Base-by-base conservation (phyloP, 2,329 filamentous ascomycete species). In the Paraphoma sp. region DNA sequence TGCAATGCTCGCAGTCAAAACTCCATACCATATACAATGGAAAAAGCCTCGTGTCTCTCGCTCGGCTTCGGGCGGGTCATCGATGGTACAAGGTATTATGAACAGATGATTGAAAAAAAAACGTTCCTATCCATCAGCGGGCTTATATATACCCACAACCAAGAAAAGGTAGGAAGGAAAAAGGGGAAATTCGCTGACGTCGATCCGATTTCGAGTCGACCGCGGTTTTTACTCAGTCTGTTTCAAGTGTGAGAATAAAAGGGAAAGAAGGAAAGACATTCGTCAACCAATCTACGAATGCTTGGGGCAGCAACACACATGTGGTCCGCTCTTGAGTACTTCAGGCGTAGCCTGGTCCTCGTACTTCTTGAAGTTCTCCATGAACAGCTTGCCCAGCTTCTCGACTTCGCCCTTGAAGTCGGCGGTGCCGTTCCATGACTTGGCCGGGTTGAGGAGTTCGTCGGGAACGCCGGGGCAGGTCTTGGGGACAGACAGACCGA, bases 321-420 rank as follows among this genome's bases (percentile, higher is more conserved):
- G 73, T 17, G 80, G 81, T 46, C 78, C 81, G 43, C 79, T 79
- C 57, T 80, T 78, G 57, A 82, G 65, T 36, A 82, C 80, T 51
- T 81, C 79, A 5, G 64, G 44, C 12, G 74, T 78, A 8, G 93
- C 92, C 79, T 96, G 87, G 68, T 88, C 88, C 71, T 89, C 84
- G 83, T 96, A 97, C 85, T 97, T 97, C 84, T 92, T 88, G 83
- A 99, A 99, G 87, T 99, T 99, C 82, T 97, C 92, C 73, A 89
- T 87, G 85, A 99, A 99, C 62, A 98, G 86, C 63, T 81, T 83
- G 71, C 89, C 95, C 36, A 99, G 88, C 86, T 97, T 98, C 78
- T 85, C 89, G 44, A 98, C 94, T 80, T 97, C 94, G 50, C 83
- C 83, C 74, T 88, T 86, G 87, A 98, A 98, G 81, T 89, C 89